phyloP scores from a whole-genome alignment of 1,284 basidiomycete genomes.

The Flammula alnicola region DNA sequence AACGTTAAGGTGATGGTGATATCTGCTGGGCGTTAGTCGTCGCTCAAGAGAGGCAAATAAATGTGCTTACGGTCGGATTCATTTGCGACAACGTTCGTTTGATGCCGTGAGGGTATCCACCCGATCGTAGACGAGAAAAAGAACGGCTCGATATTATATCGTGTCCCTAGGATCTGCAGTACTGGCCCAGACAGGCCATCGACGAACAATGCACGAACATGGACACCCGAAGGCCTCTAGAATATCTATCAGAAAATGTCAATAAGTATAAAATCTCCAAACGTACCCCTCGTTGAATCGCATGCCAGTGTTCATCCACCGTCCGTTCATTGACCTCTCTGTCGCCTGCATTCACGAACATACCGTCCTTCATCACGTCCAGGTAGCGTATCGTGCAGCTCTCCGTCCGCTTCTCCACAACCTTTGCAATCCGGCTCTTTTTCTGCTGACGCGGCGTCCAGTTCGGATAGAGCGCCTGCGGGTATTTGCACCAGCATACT shows the following conservation, averaged over 20 bases:
- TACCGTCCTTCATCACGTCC: constrained; percentile 44
- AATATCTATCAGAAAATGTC: constrained; percentile 2
- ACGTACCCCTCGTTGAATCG: constrained; percentile 27
- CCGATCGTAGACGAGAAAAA: constrained; percentile 61
- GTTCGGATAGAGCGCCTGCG: constrained; percentile 54
- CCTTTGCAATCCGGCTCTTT: constrained; percentile 43
- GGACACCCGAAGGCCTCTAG: constrained; percentile 40
- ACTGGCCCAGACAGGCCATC: constrained; percentile 51
- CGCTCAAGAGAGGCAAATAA: neutral
- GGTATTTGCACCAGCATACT: constrained; percentile 51
- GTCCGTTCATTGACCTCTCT: constrained; percentile 26
- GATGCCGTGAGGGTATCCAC: constrained; percentile 60
- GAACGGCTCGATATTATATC: constrained; percentile 57
- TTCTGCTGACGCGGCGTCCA: constrained; percentile 54
- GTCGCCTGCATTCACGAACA: constrained; percentile 33
- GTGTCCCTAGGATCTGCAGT: constrained; percentile 56
- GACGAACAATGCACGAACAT: constrained; percentile 53
- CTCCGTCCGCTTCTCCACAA: constrained; percentile 31
- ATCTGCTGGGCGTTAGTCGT: constrained; percentile 36
- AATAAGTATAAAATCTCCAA: neutral
- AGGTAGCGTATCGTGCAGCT: constrained; percentile 44
- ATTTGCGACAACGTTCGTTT: constrained; percentile 40
- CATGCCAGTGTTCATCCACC: constrained; percentile 43
- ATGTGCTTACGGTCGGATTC: constrained; percentile 51
- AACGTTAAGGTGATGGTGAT: constrained; percentile 58